phyloP scores from a whole-genome alignment of 768 basidiomycete genomes.

The Hirschioporus abietinus region DNA sequence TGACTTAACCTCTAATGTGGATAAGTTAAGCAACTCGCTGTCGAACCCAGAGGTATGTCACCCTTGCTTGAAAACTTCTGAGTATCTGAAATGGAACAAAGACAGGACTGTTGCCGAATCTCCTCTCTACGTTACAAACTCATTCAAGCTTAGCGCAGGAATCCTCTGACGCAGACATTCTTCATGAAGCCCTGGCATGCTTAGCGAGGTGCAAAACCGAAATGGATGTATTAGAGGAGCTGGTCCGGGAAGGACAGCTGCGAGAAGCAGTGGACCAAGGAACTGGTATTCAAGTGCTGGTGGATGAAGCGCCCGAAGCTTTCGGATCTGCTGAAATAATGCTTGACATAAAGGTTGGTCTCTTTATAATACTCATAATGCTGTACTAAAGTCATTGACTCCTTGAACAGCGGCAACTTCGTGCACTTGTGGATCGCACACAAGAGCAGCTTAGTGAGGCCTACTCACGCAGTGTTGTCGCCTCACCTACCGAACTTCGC shows the following conservation, averaged over 20 bases:
- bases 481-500: slow-evolving; percentile 44
- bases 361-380: slow-evolving; percentile 9
- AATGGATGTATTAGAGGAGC: slow-evolving; percentile 36
- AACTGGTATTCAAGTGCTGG: slow-evolving; percentile 33
- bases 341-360: slow-evolving; percentile 52
- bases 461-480: slow-evolving; percentile 51
- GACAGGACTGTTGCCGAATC: slow-evolving; percentile 62
- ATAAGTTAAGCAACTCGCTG: slow-evolving; percentile 43
- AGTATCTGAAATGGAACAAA: slow-evolving; percentile 26
- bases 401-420: slow-evolving; percentile 44
- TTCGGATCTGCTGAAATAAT: slow-evolving; percentile 48
- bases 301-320: slow-evolving; percentile 45
- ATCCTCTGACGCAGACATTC: slow-evolving; percentile 46
- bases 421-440: slow-evolving; percentile 47
- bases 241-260: slow-evolving; percentile 55
- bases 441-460: slow-evolving; percentile 73
- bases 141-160: slow-evolving; percentile 65
- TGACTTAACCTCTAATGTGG: slow-evolving; percentile 47
- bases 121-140: slow-evolving; percentile 48
- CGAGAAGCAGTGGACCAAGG: slow-evolving; percentile 51
- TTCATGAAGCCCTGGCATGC: slow-evolving; percentile 47
- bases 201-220: slow-evolving; percentile 47
- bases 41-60: slow-evolving; percentile 54
- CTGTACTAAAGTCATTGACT: not conserved
- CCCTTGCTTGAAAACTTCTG: slow-evolving; percentile 9